Evolutionary conservation across 2,329 filamentous ascomycete genomes (phyloP).

Genomic region (Colletotrichum phormii): DNA sequence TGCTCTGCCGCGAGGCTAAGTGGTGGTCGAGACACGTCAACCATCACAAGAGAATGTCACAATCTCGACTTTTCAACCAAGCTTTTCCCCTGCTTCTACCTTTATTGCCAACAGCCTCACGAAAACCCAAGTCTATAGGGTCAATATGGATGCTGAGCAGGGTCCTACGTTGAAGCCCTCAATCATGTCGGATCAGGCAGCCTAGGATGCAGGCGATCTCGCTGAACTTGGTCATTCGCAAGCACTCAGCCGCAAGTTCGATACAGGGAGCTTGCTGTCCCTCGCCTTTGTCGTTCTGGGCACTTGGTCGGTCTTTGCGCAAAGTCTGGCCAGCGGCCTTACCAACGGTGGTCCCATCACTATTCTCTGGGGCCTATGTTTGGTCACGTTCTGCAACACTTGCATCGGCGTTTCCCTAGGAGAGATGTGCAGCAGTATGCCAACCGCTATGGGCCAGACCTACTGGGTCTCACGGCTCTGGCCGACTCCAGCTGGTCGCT

Average conservation of each 20-base stretch:
- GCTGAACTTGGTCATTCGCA: not conserved
- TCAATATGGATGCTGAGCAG: not conserved
- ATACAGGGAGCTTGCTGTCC: not conserved
- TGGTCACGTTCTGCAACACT: conserved; percentile 64
- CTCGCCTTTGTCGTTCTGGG: not conserved
- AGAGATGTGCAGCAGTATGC: conserved; percentile 69
- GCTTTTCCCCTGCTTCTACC: not conserved
- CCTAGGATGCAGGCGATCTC: not conserved
- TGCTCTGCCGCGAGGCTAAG: not conserved
- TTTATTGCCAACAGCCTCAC: not conserved
- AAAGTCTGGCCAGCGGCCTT: conserved; percentile 53
- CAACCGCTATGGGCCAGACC: conserved; percentile 69
- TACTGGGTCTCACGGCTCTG: conserved; percentile 63
- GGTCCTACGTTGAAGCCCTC: not conserved
- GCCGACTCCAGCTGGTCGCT: conserved; percentile 55
- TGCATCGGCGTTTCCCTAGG: conserved; percentile 67
- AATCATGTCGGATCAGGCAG: not conserved
- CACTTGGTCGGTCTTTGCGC: not conserved
- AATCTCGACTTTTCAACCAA: not conserved
- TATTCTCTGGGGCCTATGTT: conserved; percentile 65
- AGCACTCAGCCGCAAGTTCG: not conserved
- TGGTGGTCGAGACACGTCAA: not conserved
- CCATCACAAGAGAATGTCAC: not conserved
- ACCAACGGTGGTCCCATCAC: conserved; percentile 65
- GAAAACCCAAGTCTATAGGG: not conserved